phyloP scores from a whole-genome alignment of 2,329 filamentous ascomycete species.

The Pseudocercospora cruenta region DNA sequence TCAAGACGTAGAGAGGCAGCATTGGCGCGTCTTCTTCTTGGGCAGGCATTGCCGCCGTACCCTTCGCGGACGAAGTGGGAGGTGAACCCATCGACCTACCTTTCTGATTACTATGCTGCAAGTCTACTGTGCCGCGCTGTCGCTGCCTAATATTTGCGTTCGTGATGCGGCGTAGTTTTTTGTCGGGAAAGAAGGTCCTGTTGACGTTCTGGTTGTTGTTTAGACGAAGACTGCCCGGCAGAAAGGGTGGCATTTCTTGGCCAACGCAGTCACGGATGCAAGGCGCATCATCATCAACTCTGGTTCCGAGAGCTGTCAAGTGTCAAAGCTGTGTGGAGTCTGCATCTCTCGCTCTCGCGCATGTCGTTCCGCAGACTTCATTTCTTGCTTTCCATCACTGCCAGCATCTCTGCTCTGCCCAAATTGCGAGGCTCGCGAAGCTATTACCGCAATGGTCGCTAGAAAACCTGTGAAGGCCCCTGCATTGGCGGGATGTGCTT shows the following conservation, averaged over 20 bases:
- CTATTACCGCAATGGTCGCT: neutral
- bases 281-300: neutral
- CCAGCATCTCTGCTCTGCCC: neutral
- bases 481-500: conserved; percentile 7
- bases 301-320: neutral
- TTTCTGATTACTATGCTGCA: neutral
- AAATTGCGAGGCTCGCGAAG: neutral
- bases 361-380: neutral
- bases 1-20: conserved; percentile 20
- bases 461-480: neutral
- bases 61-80: neutral
- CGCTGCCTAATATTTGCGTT: neutral
- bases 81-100: neutral
- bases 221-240: neutral
- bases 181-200: neutral
- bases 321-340: neutral
- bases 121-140: neutral
- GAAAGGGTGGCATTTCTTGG: neutral
- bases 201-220: neutral
- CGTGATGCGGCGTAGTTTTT: neutral
- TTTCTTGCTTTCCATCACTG: neutral
- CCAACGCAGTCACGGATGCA: neutral
- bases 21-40: no score
- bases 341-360: neutral
- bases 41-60: no score